Evolutionary conservation across 2,329 filamentous ascomycete genomes (phyloP).

Genomic region (Colletotrichum phormii): DNA sequence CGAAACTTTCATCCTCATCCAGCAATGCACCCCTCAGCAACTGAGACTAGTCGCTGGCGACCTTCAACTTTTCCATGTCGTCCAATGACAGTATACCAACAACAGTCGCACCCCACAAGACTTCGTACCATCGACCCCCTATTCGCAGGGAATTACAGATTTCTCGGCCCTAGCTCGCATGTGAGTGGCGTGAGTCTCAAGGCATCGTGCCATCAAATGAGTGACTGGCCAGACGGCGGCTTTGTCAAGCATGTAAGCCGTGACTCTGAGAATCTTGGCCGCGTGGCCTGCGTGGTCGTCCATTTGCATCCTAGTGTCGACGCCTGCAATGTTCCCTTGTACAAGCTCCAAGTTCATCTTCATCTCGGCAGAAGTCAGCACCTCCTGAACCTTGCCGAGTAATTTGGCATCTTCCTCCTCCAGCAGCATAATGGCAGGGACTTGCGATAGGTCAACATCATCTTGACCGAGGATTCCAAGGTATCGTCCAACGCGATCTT

Average conservation of each 20-base stretch:
- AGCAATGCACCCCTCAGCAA: background rate
- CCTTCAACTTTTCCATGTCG: background rate
- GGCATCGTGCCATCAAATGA: constrained; percentile 65
- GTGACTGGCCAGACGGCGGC: constrained; percentile 88
- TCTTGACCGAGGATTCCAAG: constrained; percentile 88
- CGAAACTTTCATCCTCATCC: background rate
- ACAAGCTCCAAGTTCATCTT: constrained; percentile 75
- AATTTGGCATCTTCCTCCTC: constrained; percentile 93
- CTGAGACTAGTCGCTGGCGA: background rate
- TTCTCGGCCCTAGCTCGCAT: constrained; percentile 65
- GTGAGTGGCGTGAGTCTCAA: constrained; percentile 65
- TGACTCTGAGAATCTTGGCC: constrained; percentile 85
- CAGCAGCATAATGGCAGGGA: constrained; percentile 88
- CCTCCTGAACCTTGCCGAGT: constrained; percentile 82
- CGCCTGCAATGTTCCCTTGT: constrained; percentile 61
- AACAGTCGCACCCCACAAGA: too few relatives aligned
- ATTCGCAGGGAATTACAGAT: constrained; percentile 58
- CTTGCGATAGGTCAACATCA: constrained; percentile 80
- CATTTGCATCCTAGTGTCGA: constrained; percentile 66
- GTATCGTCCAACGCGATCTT: constrained; percentile 92
- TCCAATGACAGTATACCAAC: background rate
- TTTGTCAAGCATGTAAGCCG: constrained; percentile 88
- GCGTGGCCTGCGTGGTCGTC: constrained; percentile 80
- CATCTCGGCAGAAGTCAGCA: constrained; percentile 80
- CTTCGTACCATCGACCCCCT: constrained; percentile 19